Evolutionary conservation across 2,329 filamentous ascomycete genomes (phyloP), one percentile per base, ranked within the genome.

Genomic region (Reticulascus tulasneorum): DNA sequence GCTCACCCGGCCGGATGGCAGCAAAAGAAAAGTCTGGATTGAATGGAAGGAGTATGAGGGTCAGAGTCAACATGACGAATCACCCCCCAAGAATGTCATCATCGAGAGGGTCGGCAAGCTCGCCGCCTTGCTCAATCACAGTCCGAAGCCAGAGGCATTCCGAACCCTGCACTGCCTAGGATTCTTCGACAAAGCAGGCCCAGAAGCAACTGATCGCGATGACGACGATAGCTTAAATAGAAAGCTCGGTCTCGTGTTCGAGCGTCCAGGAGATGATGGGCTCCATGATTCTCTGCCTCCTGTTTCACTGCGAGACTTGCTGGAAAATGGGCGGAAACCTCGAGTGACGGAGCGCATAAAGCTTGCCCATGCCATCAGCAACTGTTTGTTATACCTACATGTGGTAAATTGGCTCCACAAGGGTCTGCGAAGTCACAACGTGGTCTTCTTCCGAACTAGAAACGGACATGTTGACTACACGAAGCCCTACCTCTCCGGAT

Each of bases 321-420:
- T 78, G 8, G 47, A 52, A 10, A 52, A 48, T 3, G 44, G 55
- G 7, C 58, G 62, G 19, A 67, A 62, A 33, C 75, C 74, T 2
- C 60, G 67, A 2, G 62, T 79, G 4, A 75, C 72, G 1, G 63
- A 69, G 17, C 65, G 76, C 21, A 60, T 77, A 35, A 55, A 50
- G 19, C 63, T 80, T 13, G 74, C 75, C 28, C 63, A 66, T 29
- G 66, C 67, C 18, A 59, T 79, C 20, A 62, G 69, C 38, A 69
- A 72, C 47, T 76, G 68, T 13, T 51, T 79, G 4, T 55, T 77
- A 29, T 73, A 75, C 37, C 60, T 77, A 0, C 73, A 77, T 47
- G 64, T 69, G 4, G 71, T 75, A 2, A 67, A 74, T 41, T 77
- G 73, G 73, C 60, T 78, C 6, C 74, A 77, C 58, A 78, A 79